phyloP scores from a whole-genome alignment of 2,329 filamentous ascomycete species.

The Colletotrichum spaethianum region DNA sequence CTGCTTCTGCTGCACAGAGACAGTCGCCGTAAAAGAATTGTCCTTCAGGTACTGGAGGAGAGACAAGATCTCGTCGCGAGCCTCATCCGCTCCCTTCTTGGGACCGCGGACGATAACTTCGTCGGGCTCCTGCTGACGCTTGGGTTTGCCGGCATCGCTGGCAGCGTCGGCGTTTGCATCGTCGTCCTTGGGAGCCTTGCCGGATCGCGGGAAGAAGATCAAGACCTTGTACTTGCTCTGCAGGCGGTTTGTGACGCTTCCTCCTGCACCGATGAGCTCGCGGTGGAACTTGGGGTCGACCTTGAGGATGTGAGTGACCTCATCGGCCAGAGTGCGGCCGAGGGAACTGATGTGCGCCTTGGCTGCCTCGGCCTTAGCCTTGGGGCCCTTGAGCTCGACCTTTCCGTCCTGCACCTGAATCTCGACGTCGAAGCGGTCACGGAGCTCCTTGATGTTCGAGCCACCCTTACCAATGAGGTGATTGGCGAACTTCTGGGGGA shows the following conservation, averaged over 20 bases:
- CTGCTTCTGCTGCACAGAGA: slow-evolving; percentile 91
- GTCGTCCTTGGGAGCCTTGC: slow-evolving; percentile 78
- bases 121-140: slow-evolving; percentile 83
- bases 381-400: slow-evolving; percentile 95
- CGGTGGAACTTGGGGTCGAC: slow-evolving; percentile 95
- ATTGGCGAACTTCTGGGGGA: slow-evolving; percentile 95
- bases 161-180: slow-evolving; percentile 79
- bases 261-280: slow-evolving; percentile 91
- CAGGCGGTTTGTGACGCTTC: slow-evolving; percentile 89
- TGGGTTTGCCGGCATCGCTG: slow-evolving; percentile 76
- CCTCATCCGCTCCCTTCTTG: slow-evolving; percentile 92
- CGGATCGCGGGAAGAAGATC: slow-evolving; percentile 88
- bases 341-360: slow-evolving; percentile 86
- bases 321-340: slow-evolving; percentile 88
- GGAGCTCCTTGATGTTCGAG: slow-evolving; percentile 75
- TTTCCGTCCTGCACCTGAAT: slow-evolving; percentile 95
- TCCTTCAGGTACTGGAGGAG: slow-evolving; percentile 92
- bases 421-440: slow-evolving; percentile 78
- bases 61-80: slow-evolving; percentile 90
- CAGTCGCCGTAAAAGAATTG: slow-evolving; percentile 83
- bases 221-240: slow-evolving; percentile 94
- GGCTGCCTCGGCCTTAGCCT: slow-evolving; percentile 91
- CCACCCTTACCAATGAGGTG: slow-evolving; percentile 81
- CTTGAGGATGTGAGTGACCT: slow-evolving; percentile 88
- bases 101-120: slow-evolving; percentile 94